Conservation (phyloP, 2,329 filamentous ascomycete species). For the Cladosporium halotolerans region DNA sequence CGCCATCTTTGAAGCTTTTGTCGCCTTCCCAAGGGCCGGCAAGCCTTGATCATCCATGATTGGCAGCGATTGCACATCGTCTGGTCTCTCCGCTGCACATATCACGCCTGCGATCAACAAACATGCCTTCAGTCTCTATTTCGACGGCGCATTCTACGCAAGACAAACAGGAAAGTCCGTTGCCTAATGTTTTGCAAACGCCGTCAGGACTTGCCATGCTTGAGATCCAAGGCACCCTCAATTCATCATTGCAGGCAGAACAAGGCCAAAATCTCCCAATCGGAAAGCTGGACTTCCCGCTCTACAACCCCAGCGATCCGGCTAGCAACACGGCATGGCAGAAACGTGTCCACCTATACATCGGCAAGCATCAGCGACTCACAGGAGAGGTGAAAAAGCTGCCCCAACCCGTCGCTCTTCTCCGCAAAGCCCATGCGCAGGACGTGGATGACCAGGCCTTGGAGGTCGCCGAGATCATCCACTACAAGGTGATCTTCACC, state of each 20-base stretch:
- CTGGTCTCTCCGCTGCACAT: too few relatives aligned
- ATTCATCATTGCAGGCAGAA: conserved; percentile 50
- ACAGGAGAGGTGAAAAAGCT: conserved; percentile 88
- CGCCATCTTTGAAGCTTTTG: too few relatives aligned
- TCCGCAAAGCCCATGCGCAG: conserved; percentile 49
- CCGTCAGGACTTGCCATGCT: conserved; percentile 83
- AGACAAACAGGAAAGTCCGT: conserved; percentile 43
- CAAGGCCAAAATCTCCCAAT: conserved; percentile 43
- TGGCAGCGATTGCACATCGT: too few relatives aligned
- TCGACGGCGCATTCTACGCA: too few relatives aligned
- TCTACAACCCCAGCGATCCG: conserved; percentile 53
- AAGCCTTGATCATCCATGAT: too few relatives aligned
- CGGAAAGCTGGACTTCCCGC: conserved; percentile 71
- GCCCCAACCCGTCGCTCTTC: conserved; percentile 68
- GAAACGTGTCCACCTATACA: conserved; percentile 82
- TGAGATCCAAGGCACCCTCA: conserved; percentile 88
- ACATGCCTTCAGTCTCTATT: too few relatives aligned
- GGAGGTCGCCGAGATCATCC: conserved; percentile 81
- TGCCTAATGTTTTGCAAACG: conserved; percentile 80
- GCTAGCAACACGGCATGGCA: conserved; percentile 66
- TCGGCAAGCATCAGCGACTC: conserved; percentile 82
- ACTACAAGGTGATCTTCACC: conserved; percentile 80
- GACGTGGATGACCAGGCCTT: conserved; percentile 46
- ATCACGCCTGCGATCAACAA: too few relatives aligned
- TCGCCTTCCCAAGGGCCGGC: too few relatives aligned